phyloP scores from a whole-genome alignment of 2,329 filamentous ascomycete genomes.

The Alternaria gaisen region DNA sequence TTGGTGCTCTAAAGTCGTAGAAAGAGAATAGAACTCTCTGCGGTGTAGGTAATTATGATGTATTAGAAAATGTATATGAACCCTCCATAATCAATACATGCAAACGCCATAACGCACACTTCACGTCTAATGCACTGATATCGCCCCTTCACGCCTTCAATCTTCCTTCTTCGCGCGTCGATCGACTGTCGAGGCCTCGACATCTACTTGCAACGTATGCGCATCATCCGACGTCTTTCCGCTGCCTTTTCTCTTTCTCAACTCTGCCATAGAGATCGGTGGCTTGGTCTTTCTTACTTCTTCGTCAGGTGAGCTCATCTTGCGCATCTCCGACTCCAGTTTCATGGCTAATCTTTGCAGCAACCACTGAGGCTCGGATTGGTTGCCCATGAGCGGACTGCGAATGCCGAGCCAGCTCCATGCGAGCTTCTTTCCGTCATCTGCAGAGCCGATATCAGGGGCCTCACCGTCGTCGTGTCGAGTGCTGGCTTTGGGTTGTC shows the following conservation, averaged over 20 bases:
- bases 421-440: slow-evolving; percentile 60
- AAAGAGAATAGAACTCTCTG: background rate
- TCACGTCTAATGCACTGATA: background rate
- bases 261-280: slow-evolving; percentile 46
- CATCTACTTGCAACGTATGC: slow-evolving; percentile 17
- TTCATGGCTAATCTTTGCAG: slow-evolving; percentile 68
- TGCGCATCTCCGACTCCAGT: slow-evolving; percentile 57
- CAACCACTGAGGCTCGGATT: slow-evolving; percentile 77
- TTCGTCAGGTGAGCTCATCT: slow-evolving; percentile 32
- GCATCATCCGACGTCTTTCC: slow-evolving; percentile 9
- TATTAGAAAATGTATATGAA: background rate
- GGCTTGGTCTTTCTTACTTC: slow-evolving; percentile 34
- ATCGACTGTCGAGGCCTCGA: slow-evolving; percentile 21
- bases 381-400: slow-evolving; percentile 74
- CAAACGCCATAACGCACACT: background rate
- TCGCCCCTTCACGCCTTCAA: slow-evolving; percentile 7
- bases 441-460: slow-evolving; percentile 44
- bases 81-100: background rate
- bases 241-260: slow-evolving; percentile 17
- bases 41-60: background rate
- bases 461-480: slow-evolving; percentile 28
- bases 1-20: background rate
- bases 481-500: slow-evolving; percentile 36
- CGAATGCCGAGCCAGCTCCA: slow-evolving; percentile 79
- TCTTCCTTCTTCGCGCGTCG: slow-evolving; percentile 6